Percentiles rank a stretch among this genome's conserved stretches.
phyloP scores from a whole-genome alignment of 1,284 basidiomycete genomes.

The Pholiota adiposa region DNA sequence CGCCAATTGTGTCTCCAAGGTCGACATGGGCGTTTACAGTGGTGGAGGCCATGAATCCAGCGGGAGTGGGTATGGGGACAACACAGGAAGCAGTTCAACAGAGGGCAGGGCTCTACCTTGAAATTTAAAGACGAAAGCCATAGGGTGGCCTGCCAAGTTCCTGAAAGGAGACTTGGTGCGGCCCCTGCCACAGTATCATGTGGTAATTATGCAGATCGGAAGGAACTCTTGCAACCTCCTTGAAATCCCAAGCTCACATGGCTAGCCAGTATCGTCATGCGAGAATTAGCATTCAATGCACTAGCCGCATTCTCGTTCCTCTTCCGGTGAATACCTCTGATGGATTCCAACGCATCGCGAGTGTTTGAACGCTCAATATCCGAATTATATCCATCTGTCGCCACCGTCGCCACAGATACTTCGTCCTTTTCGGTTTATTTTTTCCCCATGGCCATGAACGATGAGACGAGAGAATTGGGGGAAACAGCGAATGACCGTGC shows the following conservation, averaged over 20 bases:
- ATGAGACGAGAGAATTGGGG: too few species aligned
- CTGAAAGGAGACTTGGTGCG: too few species aligned
- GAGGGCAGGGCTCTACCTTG: too few species aligned
- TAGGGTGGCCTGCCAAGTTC: too few species aligned
- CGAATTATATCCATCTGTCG: background rate
- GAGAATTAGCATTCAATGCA: background rate
- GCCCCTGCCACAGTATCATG: too few species aligned
- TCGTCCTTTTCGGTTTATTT: background rate
- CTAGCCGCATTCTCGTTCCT: background rate
- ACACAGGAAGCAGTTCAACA: too few species aligned
- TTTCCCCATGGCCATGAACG: too few species aligned
- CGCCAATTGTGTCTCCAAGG: slow-evolving; percentile 18
- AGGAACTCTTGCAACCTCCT: background rate
- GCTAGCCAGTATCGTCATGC: background rate
- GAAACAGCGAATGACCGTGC: too few species aligned
- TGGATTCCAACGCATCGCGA: background rate
- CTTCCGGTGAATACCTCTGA: background rate
- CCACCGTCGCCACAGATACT: background rate
- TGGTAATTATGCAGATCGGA: background rate
- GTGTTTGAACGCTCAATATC: background rate
- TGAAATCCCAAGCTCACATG: background rate
- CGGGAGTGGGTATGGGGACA: background rate
- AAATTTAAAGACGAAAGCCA: too few species aligned
- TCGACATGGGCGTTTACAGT: slow-evolving; percentile 6
- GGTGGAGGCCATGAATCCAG: background rate